Percentiles rank a stretch among this genome's conserved stretches.
Evolutionary conservation across 768 basidiomycete species (phyloP).

Genomic region (Pleurotus cornucopiae): DNA sequence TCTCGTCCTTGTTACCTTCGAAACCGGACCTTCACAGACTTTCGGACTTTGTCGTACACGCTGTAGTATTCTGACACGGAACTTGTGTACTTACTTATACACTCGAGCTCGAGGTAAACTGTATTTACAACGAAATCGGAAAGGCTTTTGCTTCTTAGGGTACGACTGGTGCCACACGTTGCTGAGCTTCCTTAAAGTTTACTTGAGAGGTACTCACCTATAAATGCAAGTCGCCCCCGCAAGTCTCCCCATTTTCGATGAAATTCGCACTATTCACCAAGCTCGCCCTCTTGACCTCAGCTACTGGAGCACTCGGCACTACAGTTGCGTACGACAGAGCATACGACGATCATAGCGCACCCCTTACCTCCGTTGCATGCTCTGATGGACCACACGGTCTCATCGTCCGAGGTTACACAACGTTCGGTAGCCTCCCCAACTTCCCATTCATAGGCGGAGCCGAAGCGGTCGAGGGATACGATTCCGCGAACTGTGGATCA

Average conservation of each 20-base stretch:
- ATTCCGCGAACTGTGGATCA: slow-evolving; percentile 37
- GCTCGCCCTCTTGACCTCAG: neutral
- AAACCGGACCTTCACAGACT: too few species aligned
- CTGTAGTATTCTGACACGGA: too few species aligned
- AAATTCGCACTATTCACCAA: neutral
- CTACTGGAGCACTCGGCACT: slow-evolving; percentile 1
- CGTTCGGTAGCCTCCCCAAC: slow-evolving; percentile 33
- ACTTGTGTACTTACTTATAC: too few species aligned
- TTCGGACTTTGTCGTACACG: too few species aligned
- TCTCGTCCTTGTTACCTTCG: too few species aligned
- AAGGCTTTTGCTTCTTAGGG: too few species aligned
- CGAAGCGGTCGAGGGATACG: slow-evolving; percentile 31
- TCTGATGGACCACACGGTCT: slow-evolving; percentile 45
- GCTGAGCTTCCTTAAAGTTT: neutral
- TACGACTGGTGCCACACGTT: neutral
- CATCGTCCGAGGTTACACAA: slow-evolving; percentile 29
- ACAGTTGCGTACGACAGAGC: slow-evolving; percentile 30
- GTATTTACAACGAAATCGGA: too few species aligned
- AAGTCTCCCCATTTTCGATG: neutral
- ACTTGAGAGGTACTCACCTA: neutral
- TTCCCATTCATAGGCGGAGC: slow-evolving; percentile 46
- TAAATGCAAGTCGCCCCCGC: neutral
- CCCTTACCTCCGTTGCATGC: slow-evolving; percentile 39
- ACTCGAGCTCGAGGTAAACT: too few species aligned
- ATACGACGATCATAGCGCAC: slow-evolving; percentile 33